Evolutionary conservation across 2,329 filamentous ascomycete genomes (phyloP).

Genomic region (Claviceps fusiformis): DNA sequence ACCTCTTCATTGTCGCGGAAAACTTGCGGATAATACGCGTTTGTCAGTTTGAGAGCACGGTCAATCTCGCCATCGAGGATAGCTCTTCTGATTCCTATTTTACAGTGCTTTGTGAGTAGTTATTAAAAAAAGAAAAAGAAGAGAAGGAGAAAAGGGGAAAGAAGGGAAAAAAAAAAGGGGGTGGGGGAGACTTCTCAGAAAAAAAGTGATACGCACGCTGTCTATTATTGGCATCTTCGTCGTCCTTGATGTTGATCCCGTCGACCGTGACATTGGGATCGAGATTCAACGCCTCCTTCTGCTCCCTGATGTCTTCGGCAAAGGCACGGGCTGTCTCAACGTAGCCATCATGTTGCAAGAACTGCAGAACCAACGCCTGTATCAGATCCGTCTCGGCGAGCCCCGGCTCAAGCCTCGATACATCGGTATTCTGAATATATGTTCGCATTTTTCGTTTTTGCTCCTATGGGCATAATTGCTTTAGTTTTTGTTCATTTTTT

Average conservation of each 20-base stretch:
- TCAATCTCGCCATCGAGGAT: slow-evolving; percentile 91
- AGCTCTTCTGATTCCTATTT: slow-evolving; percentile 64
- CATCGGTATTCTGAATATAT: slow-evolving; percentile 45
- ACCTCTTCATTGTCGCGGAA: slow-evolving; percentile 70
- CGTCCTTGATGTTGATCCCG: slow-evolving; percentile 58
- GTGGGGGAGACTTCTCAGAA: not conserved
- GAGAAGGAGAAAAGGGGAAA: not conserved
- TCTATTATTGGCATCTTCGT: slow-evolving; percentile 72
- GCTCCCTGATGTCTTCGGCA: slow-evolving; percentile 61
- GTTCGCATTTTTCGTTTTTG: slow-evolving; percentile 45
- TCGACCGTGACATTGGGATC: slow-evolving; percentile 38
- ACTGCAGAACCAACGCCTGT: slow-evolving; percentile 71
- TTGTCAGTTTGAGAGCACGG: slow-evolving; percentile 69
- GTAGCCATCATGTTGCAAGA: slow-evolving; percentile 88
- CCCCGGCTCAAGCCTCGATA: slow-evolving; percentile 46
- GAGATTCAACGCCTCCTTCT: slow-evolving; percentile 56
- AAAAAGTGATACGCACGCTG: slow-evolving; percentile 47
- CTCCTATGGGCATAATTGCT: slow-evolving; percentile 26
- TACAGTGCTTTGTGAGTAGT: not conserved
- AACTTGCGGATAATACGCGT: slow-evolving; percentile 65
- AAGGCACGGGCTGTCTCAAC: slow-evolving; percentile 87
- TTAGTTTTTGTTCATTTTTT: not conserved
- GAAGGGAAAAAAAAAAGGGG: not conserved
- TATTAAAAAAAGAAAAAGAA: not conserved
- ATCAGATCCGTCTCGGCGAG: slow-evolving; percentile 65